phyloP scores from a whole-genome alignment of 768 basidiomycete species.

The Amanita molliuscula region DNA sequence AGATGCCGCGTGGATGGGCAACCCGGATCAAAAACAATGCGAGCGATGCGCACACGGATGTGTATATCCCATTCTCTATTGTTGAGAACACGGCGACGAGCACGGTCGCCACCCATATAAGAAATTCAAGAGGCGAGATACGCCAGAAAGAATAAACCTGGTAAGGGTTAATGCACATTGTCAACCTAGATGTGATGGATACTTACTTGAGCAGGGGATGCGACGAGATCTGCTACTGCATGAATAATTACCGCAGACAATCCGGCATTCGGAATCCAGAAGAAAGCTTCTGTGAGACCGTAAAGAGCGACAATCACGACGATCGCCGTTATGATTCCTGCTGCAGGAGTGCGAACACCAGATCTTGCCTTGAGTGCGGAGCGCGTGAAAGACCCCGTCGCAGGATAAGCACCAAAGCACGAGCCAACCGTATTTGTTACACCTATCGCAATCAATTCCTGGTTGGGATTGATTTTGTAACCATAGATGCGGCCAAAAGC shows the following conservation, averaged over 20 bases:
- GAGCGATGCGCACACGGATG: constrained; percentile 70
- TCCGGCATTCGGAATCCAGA: constrained; percentile 73
- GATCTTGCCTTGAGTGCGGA: constrained; percentile 93
- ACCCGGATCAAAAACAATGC: constrained; percentile 77
- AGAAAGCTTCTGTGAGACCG: constrained; percentile 88
- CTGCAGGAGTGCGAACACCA: constrained; percentile 92
- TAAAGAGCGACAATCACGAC: constrained; percentile 93
- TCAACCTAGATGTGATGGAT: neutral
- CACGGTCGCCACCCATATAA: constrained; percentile 83
- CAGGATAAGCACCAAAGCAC: constrained; percentile 87
- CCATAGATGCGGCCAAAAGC: constrained; percentile 92
- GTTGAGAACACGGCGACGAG: constrained; percentile 86
- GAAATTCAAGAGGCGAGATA: constrained; percentile 83
- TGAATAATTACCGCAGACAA: constrained; percentile 96
- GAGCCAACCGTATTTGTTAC: constrained; percentile 90
- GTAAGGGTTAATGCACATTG: neutral
- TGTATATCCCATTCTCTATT: constrained; percentile 90
- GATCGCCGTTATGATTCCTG: constrained; percentile 75
- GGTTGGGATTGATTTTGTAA: constrained; percentile 90
- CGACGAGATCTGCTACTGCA: constrained; percentile 81
- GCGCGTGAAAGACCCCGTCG: constrained; percentile 98
- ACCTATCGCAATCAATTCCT: constrained; percentile 96
- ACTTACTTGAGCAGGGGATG: constrained; percentile 55
- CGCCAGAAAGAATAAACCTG: constrained; percentile 88
- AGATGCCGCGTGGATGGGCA: constrained; percentile 80